Evolutionary conservation across 2,329 filamentous ascomycete genomes (phyloP).

Genomic region (Pyrenophora seminiperda): DNA sequence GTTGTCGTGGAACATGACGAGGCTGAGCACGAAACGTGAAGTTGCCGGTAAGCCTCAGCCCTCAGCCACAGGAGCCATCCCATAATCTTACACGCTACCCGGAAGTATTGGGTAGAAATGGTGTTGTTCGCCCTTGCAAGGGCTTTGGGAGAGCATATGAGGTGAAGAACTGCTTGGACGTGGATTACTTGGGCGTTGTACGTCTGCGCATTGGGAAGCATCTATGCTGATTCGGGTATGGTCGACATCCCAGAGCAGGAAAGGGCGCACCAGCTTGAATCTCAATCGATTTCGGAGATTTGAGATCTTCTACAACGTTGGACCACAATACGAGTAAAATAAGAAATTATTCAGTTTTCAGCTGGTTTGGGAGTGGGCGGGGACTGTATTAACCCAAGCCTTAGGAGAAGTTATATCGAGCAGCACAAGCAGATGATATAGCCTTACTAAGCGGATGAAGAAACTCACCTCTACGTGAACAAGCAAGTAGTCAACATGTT

Average conservation of each 20-base stretch:
- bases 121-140: conserved; percentile 16
- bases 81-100: background rate
- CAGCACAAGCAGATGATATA: too few species aligned
- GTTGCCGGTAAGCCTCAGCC: conserved; percentile 2
- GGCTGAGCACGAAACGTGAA: background rate
- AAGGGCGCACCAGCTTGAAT: background rate
- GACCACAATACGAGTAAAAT: too few species aligned
- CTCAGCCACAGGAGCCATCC: background rate
- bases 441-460: too few species aligned
- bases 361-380: too few species aligned
- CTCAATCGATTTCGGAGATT: too few species aligned
- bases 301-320: too few species aligned
- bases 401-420: too few species aligned
- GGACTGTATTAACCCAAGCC: too few species aligned
- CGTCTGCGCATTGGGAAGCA: background rate
- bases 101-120: too few species aligned
- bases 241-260: background rate
- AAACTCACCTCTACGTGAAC: too few species aligned
- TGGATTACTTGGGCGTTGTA: background rate
- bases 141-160: background rate
- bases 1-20: background rate
- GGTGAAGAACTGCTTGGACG: background rate
- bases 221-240: background rate
- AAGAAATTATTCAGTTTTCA: too few species aligned
- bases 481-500: too few species aligned